Evolutionary conservation across 257 asterid species (phyloP).

Genomic region (Penstemon newberryi): DNA sequence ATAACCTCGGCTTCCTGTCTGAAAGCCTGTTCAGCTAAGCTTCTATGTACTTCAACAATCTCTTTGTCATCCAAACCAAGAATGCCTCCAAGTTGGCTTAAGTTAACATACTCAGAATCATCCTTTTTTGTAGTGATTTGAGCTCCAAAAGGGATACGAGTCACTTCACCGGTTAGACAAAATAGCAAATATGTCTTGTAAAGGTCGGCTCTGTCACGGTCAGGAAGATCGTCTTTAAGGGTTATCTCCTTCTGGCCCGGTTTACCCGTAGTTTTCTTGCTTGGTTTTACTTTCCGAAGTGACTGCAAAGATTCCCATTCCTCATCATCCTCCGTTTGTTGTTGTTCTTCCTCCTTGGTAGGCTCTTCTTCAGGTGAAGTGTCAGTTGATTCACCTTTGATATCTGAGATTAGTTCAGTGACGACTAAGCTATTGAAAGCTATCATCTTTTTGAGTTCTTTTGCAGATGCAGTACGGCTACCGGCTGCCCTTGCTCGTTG

Average conservation of each 20-base stretch:
- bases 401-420: constrained; percentile 75
- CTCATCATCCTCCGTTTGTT: constrained; percentile 45
- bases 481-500: constrained; percentile 84
- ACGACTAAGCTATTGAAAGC: constrained; percentile 82
- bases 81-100: constrained; percentile 77
- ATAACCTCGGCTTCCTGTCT: constrained; percentile 90
- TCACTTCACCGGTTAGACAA: constrained; percentile 89
- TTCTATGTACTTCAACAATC: constrained; percentile 76
- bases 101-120: constrained; percentile 68
- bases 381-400: constrained; percentile 78
- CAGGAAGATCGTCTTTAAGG: constrained; percentile 85
- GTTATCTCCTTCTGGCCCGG: constrained; percentile 75
- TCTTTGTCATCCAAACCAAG: constrained; percentile 80
- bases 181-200: constrained; percentile 83
- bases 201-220: constrained; percentile 79
- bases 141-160: constrained; percentile 74
- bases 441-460: constrained; percentile 80
- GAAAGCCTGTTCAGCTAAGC: constrained; percentile 92
- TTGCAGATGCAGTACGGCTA: constrained; percentile 72
- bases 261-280: constrained; percentile 47
- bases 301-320: constrained; percentile 90
- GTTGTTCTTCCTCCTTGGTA: constrained; percentile 41
- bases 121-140: constrained; percentile 77
- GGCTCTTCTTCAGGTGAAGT: constrained; percentile 56
- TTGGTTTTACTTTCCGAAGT: constrained; percentile 61